Base-by-base conservation (phyloP, 2,329 filamentous ascomycete species). In the Aureobasidium subglaciale region DNA sequence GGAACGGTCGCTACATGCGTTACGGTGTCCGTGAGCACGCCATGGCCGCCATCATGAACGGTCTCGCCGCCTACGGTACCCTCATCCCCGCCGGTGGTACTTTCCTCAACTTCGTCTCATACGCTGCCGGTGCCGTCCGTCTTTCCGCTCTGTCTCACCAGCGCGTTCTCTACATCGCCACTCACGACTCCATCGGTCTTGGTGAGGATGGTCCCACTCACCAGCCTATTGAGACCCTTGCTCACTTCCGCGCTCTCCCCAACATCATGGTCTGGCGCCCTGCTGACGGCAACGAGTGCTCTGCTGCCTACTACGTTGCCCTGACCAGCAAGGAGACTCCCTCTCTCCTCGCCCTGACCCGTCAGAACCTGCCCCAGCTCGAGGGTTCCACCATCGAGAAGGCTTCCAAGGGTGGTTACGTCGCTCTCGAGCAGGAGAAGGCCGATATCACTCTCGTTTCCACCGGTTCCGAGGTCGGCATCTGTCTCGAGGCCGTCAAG, bases 181-280 rank as follows among this genome's bases (percentile, higher is more conserved):
- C 92, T 65, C 92, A 97, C 83, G 92, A 97, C 82, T 96, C 92
- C 63, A 99, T 99, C 67, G 93, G 93, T 80, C 89, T 97, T 64
- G 93, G 93, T 76, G 93, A 99, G 79, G 93, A 99, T 70, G 93
- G 93, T 61, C 92, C 93, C 65, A 99, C 93, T 57, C 93, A 99
- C 79, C 93, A 99, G 83, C 93, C 93, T 73, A 96, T 99, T 66
- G 93, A 99, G 85, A 96, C 90, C 41, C 85, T 97, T 61, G 87
- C 91, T 59, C 93, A 97, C 78, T 97, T 97, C 90, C 92, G 93
- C 73, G 93, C 93, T 63, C 84, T 97, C 65, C 93, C 93, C 70
- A 99, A 99, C 86, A 88, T 87, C 81, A 96, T 97, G 89, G 92
- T 97, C 68, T 97, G 93, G 93, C 91, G 93, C 71, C 93, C 93